Percentiles rank a stretch among this genome's conserved stretches.
Conservation (phyloP, 169 alveolate genomes). For the Toxoplasma gondii region DNA sequence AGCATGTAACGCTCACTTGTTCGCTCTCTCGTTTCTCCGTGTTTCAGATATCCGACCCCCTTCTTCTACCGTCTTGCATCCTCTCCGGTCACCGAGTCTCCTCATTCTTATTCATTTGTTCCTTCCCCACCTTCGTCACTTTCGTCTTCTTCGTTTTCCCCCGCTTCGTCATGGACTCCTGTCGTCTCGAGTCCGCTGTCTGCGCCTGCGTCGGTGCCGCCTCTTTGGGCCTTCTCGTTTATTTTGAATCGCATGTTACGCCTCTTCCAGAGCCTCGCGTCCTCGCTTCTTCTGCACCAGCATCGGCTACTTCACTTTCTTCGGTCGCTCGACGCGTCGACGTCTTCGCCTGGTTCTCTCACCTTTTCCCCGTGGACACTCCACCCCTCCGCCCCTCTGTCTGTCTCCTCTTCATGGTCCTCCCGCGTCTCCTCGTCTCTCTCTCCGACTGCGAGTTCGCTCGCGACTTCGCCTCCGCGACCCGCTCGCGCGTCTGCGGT, state of each 20-base stretch:
- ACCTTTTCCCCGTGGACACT: neutral
- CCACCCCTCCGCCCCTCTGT: neutral
- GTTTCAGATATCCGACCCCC: neutral
- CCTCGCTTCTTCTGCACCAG: neutral
- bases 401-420: neutral
- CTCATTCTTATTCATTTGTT: neutral
- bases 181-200: neutral
- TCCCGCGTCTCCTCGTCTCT: neutral
- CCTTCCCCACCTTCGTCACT: neutral
- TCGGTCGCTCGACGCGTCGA: neutral
- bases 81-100: neutral
- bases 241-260: neutral
- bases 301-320: neutral
- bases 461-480: neutral
- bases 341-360: neutral
- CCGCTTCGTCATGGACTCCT: neutral
- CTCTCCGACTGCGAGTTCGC: neutral
- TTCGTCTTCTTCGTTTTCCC: neutral
- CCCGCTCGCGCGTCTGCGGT: too few species aligned
- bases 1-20: too few species aligned
- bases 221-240: slow-evolving; percentile 13
- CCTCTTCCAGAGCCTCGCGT: neutral
- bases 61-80: slow-evolving; percentile 9
- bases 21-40: too few species aligned
- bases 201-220: neutral